phyloP scores from a whole-genome alignment of 2,329 filamentous ascomycete species.

The Scolecobasidium constrictum region DNA sequence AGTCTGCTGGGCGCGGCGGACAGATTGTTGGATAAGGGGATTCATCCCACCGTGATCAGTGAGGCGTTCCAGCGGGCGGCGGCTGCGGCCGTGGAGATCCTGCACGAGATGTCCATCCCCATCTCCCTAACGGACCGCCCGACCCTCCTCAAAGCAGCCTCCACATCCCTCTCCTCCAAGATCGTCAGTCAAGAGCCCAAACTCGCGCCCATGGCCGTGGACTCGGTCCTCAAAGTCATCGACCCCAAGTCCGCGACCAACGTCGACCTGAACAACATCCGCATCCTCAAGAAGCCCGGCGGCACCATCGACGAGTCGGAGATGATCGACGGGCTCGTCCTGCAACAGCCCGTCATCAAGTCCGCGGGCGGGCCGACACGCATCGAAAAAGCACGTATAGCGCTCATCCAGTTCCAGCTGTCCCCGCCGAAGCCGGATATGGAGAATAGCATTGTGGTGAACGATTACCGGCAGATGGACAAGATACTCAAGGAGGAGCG shows the following conservation, averaged over 20 bases:
- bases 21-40: constrained; percentile 76
- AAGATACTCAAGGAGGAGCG: constrained; percentile 99
- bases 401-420: constrained; percentile 95
- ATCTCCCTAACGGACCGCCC: constrained; percentile 80
- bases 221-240: constrained; percentile 91
- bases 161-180: constrained; percentile 94
- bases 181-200: constrained; percentile 97
- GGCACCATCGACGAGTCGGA: constrained; percentile 98
- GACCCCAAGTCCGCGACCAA: constrained; percentile 93
- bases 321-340: constrained; percentile 85
- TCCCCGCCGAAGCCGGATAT: constrained; percentile 98
- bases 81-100: constrained; percentile 73
- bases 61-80: constrained; percentile 96
- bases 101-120: constrained; percentile 92
- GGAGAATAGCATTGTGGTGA: constrained; percentile 99
- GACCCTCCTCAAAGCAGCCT: constrained; percentile 89
- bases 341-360: constrained; percentile 90
- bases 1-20: constrained; percentile 91
- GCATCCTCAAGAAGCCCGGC: constrained; percentile 94
- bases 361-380: constrained; percentile 79
- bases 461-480: constrained; percentile 99
- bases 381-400: constrained; percentile 97
- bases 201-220: constrained; percentile 95
- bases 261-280: constrained; percentile 90
- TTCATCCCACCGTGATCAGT: constrained; percentile 95